Base-by-base conservation (phyloP, 805 yeast species). In the Naumovozyma castellii region DNA sequence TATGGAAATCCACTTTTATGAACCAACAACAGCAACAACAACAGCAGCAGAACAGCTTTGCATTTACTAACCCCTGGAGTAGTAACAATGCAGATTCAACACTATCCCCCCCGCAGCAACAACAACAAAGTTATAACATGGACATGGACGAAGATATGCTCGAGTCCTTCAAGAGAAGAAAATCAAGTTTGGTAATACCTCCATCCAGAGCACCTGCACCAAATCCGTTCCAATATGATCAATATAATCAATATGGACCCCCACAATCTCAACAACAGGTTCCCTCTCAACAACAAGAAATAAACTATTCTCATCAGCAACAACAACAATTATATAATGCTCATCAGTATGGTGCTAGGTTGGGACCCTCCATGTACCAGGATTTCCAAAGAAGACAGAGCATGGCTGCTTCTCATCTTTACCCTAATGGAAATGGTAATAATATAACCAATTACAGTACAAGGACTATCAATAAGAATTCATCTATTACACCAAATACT, bases 191-290 rank as follows among this genome's bases (percentile, higher is more conserved):
- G 32, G 51, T 68, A 8, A 47, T 62, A 14, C 73, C 72, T 2
- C 74, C 74, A 13, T 51, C 67, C 2, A 56, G 74, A 46, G 71
- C 69, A 1, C 68, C 69, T 2, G 71, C 65, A 12, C 71, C 72
- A 4, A 59, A 57, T 18, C 62, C 65, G 6, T 57, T 50, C 29
- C 59, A 62, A 38, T 65, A 57, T 42, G 50, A 62, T n/a, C 61
- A 43, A 16, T 40, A 41, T 34, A 36, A 14, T 38, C 35, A 18
- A 38, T 37, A 14, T 34, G 36, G 17, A 36, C 40, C 3, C 18
- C 19, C 15, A 10, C 29, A 20, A 9, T 15, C 13, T 17, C 12
- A 6, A 27, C 36, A 2, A 14, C 15, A 17, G 27, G 17, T 31
- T 10, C 32, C 32, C 13, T 32, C 25, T 19, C 39, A 37, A 22